Evolutionary conservation across 176 grass and related monocot species (phyloP), one percentile per base, ranked within the genome.

Genomic region (Cocos nucifera): DNA sequence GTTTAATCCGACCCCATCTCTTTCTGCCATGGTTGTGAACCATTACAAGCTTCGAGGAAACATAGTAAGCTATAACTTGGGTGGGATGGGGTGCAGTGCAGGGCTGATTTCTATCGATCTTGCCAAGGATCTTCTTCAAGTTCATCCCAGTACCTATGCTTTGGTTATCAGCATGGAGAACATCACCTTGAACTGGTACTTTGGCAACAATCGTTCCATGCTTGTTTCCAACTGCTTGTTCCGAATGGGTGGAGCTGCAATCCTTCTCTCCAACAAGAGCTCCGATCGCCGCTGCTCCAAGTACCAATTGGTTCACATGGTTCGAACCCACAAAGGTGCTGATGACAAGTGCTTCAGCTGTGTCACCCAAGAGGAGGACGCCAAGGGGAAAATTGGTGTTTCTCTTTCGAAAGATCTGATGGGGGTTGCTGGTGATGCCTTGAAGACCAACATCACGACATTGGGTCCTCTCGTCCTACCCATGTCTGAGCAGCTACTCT

Each of bases 361-460:
- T 44, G 89, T 89, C 22, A 89, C 76, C 48, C 89, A 95, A 75
- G 85, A 95, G 76, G 89, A 95, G 76, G 89, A 95, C 62, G 65
- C 44, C 0, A 25, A 67, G 0, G 85, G 79, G 6, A 66, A 66
- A 19, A 18, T 95, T 9, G 89, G 89, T 18, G 89, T 85, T 20
- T 88, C 92, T 17, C 86, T 96, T 15, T 90, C 87, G 58, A 90
- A 91, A 69, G 87, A 96, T 67, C 83, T 96, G 10, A 91, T 96
- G 87, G 83, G 71, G 5, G 92, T 96, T 4, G 92, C 87, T 4
- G 92, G 82, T n/a, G 87, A 96, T 16, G 92, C 92, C 4, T 71
- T 96, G 10, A 96, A 96, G 77, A 96, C 92, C 21, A 96, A 96
- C 80, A 96, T 96, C 77, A 96, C 92, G 0, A 96, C 92, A 1